A percentile compares a stretch with the other conserved stretches of the same genome.
These are phyloP conservation scores for Dioszegia hungarica DNA, from an alignment of 768 basidiomycete genomes.

Conservation along the genomic window DNA sequence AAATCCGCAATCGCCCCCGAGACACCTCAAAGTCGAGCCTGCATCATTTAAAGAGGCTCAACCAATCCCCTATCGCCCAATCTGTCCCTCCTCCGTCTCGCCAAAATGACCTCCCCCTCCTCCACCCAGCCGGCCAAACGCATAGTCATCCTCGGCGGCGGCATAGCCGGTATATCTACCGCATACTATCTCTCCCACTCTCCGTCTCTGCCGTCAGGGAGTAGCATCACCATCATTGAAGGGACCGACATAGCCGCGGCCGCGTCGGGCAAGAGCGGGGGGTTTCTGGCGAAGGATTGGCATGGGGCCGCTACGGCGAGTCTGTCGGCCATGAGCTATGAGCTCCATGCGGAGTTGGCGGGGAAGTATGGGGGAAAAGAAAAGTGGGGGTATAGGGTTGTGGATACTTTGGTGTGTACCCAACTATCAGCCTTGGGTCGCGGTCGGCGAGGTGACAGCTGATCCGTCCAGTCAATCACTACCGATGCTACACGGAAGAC, in stretches of 20 bases:
- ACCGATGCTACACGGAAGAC: constrained; percentile 32
- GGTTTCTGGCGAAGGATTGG: constrained; percentile 74
- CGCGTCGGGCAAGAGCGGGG: constrained; percentile 45
- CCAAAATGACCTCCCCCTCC: background rate
- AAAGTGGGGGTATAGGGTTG: constrained; percentile 78
- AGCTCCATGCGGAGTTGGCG: constrained; percentile 70
- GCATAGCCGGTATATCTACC: constrained; percentile 77
- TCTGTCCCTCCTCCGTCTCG: background rate
- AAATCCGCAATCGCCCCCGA: too few relatives aligned
- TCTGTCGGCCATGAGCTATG: constrained; percentile 65
- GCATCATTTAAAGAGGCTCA: too few relatives aligned
- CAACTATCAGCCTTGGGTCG: too few relatives aligned
- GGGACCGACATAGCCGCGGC: constrained; percentile 67
- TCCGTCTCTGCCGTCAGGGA: constrained; percentile 23
- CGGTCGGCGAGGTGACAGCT: too few relatives aligned
- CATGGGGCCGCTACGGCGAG: constrained; percentile 52
- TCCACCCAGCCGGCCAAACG: constrained; percentile 17
- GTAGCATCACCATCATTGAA: constrained; percentile 63
- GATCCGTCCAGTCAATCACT: constrained; percentile 25
- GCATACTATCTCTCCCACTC: constrained; percentile 67
- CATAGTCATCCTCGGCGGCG: constrained; percentile 76
- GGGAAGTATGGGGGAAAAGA: constrained; percentile 62
- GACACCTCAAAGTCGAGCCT: too few relatives aligned
- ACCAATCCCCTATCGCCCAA: too few relatives aligned
- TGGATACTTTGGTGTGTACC: constrained; percentile 50